Conservation (phyloP, 2,329 filamentous ascomycete genomes). For the Phyllosticta capitalensis region DNA sequence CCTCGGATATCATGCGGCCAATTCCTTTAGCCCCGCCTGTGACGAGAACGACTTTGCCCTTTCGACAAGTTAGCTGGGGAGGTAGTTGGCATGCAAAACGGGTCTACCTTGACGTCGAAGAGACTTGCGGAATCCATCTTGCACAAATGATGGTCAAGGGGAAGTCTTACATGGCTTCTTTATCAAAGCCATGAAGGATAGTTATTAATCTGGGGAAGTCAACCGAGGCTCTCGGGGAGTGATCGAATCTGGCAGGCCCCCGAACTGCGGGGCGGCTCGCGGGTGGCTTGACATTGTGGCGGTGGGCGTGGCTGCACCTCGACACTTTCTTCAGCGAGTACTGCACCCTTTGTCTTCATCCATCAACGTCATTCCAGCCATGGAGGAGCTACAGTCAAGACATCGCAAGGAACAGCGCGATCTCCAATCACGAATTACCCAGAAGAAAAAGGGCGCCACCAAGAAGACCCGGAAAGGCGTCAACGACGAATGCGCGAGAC, state of each 20-base stretch:
- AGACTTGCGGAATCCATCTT: conserved; percentile 27
- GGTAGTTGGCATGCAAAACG: neutral
- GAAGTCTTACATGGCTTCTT: neutral
- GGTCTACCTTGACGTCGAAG: conserved; percentile 28
- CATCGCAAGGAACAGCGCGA: conserved; percentile 87
- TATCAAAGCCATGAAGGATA: neutral
- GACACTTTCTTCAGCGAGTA: neutral
- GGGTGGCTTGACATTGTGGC: neutral
- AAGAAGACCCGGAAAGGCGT: conserved; percentile 60
- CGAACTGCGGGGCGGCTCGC: neutral
- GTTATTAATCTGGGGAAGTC: conserved; percentile 9
- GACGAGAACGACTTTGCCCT: conserved; percentile 38
- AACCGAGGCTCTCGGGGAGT: neutral
- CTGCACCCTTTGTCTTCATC: neutral
- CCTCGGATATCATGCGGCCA: conserved; percentile 58
- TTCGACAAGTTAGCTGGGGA: neutral
- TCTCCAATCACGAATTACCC: conserved; percentile 73
- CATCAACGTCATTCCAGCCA: conserved; percentile 21
- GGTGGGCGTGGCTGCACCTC: neutral
- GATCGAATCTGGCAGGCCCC: neutral
- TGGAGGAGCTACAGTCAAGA: conserved; percentile 68
- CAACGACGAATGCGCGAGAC: conserved; percentile 52
- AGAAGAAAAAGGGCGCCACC: conserved; percentile 93
- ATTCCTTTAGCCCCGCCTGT: conserved; percentile 48
- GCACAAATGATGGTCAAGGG: conserved; percentile 4